Evolutionary conservation across 441 rosid genomes (phyloP).

Genomic region (Eutrema salsugineum): DNA sequence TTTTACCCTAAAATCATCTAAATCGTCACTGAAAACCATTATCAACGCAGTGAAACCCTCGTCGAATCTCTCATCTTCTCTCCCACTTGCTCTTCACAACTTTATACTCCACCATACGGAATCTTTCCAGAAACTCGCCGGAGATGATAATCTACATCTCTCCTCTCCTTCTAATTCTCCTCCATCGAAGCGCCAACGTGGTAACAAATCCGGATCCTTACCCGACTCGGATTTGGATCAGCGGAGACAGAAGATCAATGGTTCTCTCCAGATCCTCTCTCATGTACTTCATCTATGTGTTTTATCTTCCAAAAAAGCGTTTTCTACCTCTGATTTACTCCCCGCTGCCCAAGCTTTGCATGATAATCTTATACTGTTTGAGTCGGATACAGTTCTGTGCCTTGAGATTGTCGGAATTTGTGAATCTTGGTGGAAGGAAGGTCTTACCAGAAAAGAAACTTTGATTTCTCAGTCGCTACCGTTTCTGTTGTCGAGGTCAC

Average conservation of each 20-base stretch:
- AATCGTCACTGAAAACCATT: conserved; percentile 60
- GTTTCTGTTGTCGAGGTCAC: conserved; percentile 66
- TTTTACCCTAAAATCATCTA: conserved; percentile 54
- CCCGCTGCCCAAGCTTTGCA: conserved; percentile 62
- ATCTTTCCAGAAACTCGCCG: conserved; percentile 32
- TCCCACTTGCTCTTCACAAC: conserved; percentile 49
- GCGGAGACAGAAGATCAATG: conserved; percentile 31
- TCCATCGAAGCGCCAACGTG: conserved; percentile 65
- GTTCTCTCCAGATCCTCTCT: conserved; percentile 47
- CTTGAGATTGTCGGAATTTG: conserved; percentile 64
- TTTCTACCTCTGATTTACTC: conserved; percentile 45
- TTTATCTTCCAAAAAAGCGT: conserved; percentile 47
- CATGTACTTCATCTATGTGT: conserved; percentile 46
- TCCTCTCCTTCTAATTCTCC: conserved; percentile 48
- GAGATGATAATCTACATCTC: conserved; percentile 13
- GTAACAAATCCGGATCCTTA: conserved; percentile 30
- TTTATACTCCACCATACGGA: conserved; percentile 40
- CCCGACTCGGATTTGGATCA: not conserved
- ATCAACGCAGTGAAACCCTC: conserved; percentile 49
- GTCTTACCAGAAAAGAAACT: conserved; percentile 45
- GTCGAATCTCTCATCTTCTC: conserved; percentile 50
- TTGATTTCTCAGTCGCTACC: conserved; percentile 83
- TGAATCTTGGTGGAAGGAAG: conserved; percentile 82
- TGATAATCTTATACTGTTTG: conserved; percentile 62
- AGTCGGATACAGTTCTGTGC: conserved; percentile 57